Conservation (phyloP, 73 alveolate species). For the Paramecium primaurelia region DNA sequence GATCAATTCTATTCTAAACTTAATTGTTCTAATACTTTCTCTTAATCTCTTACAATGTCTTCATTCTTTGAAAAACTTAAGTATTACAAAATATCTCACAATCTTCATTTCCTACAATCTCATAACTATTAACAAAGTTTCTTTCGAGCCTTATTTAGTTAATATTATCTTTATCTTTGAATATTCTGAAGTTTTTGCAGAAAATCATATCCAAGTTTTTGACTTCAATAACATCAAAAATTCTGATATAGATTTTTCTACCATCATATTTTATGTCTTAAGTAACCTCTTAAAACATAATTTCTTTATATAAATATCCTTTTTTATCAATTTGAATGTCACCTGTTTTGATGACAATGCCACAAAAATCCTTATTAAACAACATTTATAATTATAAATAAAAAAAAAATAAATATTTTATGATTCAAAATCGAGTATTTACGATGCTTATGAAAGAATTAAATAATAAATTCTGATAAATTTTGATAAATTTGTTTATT, state of each 20-base stretch:
- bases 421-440: too few species aligned
- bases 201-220: not conserved
- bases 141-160: not conserved
- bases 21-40: not conserved
- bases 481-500: too few species aligned
- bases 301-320: not conserved
- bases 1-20: not conserved
- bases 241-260: not conserved
- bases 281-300: not conserved
- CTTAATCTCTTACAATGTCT: not conserved
- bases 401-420: not conserved
- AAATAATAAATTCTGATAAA: too few species aligned
- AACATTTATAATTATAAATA: not conserved
- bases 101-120: not conserved
- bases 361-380: not conserved
- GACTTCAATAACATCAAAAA: not conserved
- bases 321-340: not conserved
- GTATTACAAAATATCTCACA: not conserved
- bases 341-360: not conserved
- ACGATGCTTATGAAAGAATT: too few species aligned
- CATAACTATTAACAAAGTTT: not conserved
- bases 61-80: not conserved
- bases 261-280: not conserved
- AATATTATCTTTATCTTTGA: not conserved
- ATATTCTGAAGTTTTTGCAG: not conserved